Conservation (phyloP, 805 yeast genomes). For the Blastobotrys chiropterorum region DNA sequence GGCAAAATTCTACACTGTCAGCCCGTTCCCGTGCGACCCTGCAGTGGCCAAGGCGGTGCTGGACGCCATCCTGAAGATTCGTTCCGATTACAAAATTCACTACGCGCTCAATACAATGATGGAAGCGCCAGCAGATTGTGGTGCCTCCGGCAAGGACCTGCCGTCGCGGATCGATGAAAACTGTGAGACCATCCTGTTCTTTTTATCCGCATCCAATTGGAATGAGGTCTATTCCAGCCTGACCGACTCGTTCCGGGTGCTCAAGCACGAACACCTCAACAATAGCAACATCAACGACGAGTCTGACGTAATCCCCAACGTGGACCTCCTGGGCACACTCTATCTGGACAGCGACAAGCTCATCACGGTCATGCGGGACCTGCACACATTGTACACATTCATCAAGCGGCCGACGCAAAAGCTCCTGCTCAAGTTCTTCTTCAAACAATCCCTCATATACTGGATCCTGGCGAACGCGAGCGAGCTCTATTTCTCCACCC, state of each 20-base stretch:
- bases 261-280: constrained; percentile 28
- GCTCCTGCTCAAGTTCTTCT: constrained; percentile 39
- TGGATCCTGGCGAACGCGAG: constrained; percentile 48
- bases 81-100: constrained; percentile 10
- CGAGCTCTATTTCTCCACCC: constrained; percentile 30
- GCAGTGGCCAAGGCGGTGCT: constrained; percentile 10
- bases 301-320: constrained; percentile 35
- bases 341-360: constrained; percentile 37
- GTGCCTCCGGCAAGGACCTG: background rate
- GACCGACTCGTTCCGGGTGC: constrained; percentile 20
- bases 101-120: constrained; percentile 9
- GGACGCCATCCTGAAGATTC: constrained; percentile 10
- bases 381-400: constrained; percentile 33
- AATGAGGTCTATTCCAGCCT: constrained; percentile 31
- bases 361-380: constrained; percentile 34
- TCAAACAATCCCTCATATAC: constrained; percentile 39
- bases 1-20: constrained; percentile 7
- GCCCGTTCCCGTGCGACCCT: constrained; percentile 11
- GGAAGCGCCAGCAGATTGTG: background rate
- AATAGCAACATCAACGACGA: constrained; percentile 23
- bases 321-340: constrained; percentile 42
- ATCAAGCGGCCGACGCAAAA: constrained; percentile 42
- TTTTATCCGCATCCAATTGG: constrained; percentile 47
- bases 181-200: constrained; percentile 37
- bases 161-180: constrained; percentile 11